phyloP scores from a whole-genome alignment of 129 eudicot genomes.

The Escallonia rubra region DNA sequence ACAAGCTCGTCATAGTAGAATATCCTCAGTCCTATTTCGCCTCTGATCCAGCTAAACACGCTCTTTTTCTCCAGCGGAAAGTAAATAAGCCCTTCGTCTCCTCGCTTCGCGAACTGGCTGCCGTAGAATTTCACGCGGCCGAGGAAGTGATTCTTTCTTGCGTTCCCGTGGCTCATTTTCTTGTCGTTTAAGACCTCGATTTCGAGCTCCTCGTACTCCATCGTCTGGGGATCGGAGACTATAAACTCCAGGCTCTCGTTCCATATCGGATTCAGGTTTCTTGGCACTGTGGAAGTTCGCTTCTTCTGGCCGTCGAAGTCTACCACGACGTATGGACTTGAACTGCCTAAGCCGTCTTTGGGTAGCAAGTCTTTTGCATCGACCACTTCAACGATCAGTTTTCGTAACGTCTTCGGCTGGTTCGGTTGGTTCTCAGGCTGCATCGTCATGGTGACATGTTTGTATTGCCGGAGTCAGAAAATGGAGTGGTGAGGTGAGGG shows the following conservation, averaged over 20 bases:
- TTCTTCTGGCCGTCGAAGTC: conserved; percentile 93
- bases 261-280: conserved; percentile 81
- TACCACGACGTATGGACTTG: conserved; percentile 86
- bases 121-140: conserved; percentile 92
- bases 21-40: conserved; percentile 77
- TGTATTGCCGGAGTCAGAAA: conserved; percentile 10
- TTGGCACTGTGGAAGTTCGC: conserved; percentile 54
- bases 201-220: conserved; percentile 80
- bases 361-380: conserved; percentile 95
- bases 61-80: conserved; percentile 89
- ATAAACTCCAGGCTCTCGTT: conserved; percentile 72
- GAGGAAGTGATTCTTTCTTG: conserved; percentile 78
- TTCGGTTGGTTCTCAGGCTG: conserved; percentile 27
- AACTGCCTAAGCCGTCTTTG: conserved; percentile 93
- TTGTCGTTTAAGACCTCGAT: conserved; percentile 86
- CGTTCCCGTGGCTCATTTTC: conserved; percentile 61
- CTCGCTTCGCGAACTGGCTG: conserved; percentile 66
- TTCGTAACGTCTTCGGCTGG: conserved; percentile 41
- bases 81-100: conserved; percentile 83
- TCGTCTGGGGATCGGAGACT: conserved; percentile 70
- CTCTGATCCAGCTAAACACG: conserved; percentile 94
- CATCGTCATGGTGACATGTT: conserved; percentile 46
- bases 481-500: conserved; percentile 14
- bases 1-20: conserved; percentile 71
- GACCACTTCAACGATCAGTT: conserved; percentile 62